Evolutionary conservation across 805 yeast genomes (phyloP).

Genomic region (Candida coleopterorum): DNA sequence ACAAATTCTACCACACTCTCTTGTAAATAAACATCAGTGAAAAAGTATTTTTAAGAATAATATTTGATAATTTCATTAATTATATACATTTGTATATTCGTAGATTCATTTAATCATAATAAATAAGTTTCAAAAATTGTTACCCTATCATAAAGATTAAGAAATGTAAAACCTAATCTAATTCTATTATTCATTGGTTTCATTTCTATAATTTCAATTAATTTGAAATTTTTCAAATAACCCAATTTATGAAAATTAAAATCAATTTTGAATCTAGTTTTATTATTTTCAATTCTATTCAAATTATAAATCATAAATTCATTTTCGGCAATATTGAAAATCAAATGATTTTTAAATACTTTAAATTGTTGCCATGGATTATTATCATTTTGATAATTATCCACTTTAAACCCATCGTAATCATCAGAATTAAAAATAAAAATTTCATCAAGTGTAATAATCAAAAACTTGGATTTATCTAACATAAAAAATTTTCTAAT

Average conservation of each 20-base stretch:
- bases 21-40: too few species aligned
- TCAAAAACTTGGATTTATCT: neutral
- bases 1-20: too few species aligned
- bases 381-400: conserved; percentile 8
- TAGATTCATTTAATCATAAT: too few species aligned
- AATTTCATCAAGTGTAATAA: conserved; percentile 1
- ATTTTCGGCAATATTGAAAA: conserved; percentile 4
- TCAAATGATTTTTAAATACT: conserved; percentile 8
- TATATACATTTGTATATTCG: too few species aligned
- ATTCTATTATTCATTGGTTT: neutral
- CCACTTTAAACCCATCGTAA: neutral
- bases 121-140: conserved; percentile 9
- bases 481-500: neutral
- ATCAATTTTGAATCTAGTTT: neutral
- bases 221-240: conserved; percentile 7
- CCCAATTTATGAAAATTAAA: conserved; percentile 6
- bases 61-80: too few species aligned
- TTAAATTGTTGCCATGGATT: conserved; percentile 7
- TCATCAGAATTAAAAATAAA: neutral
- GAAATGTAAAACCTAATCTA: conserved; percentile 8
- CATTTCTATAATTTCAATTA: conserved; percentile 7
- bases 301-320: conserved; percentile 7
- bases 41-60: too few species aligned
- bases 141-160: neutral
- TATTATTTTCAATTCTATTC: conserved; percentile 2